Evolutionary conservation across 163 green algal genomes (phyloP), one percentile per base, ranked within the genome.

Genomic region (Scenedesmus sp.): DNA sequence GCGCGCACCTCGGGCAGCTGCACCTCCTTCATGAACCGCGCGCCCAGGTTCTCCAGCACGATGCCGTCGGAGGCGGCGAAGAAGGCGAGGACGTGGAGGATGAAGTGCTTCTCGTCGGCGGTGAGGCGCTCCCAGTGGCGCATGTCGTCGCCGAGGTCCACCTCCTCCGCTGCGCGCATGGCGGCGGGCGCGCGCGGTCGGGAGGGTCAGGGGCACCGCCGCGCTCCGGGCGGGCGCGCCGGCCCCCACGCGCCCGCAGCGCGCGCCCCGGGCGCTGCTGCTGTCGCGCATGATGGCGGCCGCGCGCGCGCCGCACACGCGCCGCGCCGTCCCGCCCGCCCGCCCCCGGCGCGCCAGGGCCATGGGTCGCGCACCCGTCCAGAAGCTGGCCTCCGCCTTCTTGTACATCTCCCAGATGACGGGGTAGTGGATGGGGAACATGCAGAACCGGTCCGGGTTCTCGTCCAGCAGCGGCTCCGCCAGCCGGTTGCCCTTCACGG

Each of bases 321-420:
- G 39, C 39, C 39, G 39, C 39, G 39, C 7, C 39, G 39, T 56
- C 47, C 14, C 47, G 47, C 17, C 47, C 47, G 14, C 47, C 17
- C 47, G 14, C 17, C 17, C 47, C 17, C 47, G 17, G 17, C 47
- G 17, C 14, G 14, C 47, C 47, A 14, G 14, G 17, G 14, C 47
- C 47, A 56, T 17, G 17, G 14, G 14, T 31, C 15, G 47, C 66
- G 57, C 53, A 89, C 86, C 93, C 20, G 95, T 99, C 95, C 95
- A 99, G 87, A 99, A 99, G 76, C 86, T 95, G 10, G 95, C 95
- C 87, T 98, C 95, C 4, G 95, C 94, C 87, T 98, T 97, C 88
- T 98, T 98, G 90, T 98, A 98, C 82, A 97, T 93, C 84, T 97
- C 89, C 94, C 94, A 98, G 34, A 98, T 82, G 20, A 47, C 53